These are phyloP conservation scores for Amylostereum chailletii DNA, from an alignment of 1,284 basidiomycete genomes.

Conservation along the genomic window DNA sequence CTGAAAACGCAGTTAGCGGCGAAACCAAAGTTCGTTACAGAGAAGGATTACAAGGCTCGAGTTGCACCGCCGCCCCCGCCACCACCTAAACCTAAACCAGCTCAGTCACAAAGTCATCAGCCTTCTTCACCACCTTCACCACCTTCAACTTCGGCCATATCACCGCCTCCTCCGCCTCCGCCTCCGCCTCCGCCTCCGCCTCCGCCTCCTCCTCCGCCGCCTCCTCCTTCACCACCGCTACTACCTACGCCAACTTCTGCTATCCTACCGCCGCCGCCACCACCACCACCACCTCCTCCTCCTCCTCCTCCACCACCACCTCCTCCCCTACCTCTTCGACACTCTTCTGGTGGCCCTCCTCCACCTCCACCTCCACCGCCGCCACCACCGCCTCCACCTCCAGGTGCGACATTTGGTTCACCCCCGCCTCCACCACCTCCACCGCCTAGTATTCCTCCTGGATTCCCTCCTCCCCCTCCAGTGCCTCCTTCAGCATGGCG, in stretches of 20 bases:
- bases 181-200: constrained; percentile 11
- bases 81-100: constrained; percentile 19
- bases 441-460: constrained; percentile 24
- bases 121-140: constrained; percentile 12
- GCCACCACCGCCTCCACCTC: constrained; percentile 7
- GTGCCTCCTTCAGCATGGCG: constrained; percentile 27
- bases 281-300: constrained; percentile 24
- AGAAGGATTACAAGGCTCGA: constrained; percentile 63
- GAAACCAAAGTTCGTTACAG: constrained; percentile 45
- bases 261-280: constrained; percentile 12
- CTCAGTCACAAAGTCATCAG: not conserved
- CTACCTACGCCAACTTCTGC: constrained; percentile 17
- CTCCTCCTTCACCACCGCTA: constrained; percentile 10
- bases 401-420: not conserved
- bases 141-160: constrained; percentile 15
- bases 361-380: constrained; percentile 19
- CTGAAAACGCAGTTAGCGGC: constrained; percentile 43
- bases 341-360: constrained; percentile 20
- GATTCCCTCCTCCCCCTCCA: constrained; percentile 18
- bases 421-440: constrained; percentile 20
- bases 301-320: constrained; percentile 4
- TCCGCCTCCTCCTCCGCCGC: constrained; percentile 13
- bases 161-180: constrained; percentile 11
- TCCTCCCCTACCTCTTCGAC: constrained; percentile 1
- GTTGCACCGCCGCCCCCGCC: constrained; percentile 58